phyloP scores from a whole-genome alignment of 257 asterid species.

The Rubia yunnanensis region DNA sequence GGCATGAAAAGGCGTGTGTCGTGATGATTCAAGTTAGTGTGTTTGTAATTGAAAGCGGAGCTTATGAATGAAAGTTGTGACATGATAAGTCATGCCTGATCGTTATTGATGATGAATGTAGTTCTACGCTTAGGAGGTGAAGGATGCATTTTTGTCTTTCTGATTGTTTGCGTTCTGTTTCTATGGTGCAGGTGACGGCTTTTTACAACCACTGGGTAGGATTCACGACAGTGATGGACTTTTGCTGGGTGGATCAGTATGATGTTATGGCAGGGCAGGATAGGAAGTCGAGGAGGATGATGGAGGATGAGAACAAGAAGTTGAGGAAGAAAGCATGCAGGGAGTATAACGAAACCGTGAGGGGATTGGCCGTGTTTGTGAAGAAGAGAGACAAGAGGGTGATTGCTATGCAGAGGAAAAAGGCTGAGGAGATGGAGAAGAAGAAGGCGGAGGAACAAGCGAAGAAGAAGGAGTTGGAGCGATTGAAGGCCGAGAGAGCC shows the following conservation, averaged over 20 bases:
- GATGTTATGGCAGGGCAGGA: slow-evolving; percentile 75
- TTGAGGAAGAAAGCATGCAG: slow-evolving; percentile 73
- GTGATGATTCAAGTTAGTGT: no score
- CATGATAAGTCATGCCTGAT: no score
- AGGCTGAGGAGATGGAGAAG: slow-evolving; percentile 75
- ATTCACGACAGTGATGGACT: slow-evolving; percentile 64
- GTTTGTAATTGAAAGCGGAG: no score
- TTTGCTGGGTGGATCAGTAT: slow-evolving; percentile 84
- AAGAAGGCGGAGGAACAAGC: slow-evolving; percentile 64
- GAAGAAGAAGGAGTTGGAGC: slow-evolving; percentile 74
- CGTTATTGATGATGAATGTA: no score
- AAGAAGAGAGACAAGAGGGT: slow-evolving; percentile 95
- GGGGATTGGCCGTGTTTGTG: slow-evolving; percentile 82
- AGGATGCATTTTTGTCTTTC: not conserved
- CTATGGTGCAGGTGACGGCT: slow-evolving; percentile 73
- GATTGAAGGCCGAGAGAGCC: slow-evolving; percentile 73
- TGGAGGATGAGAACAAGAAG: slow-evolving; percentile 95
- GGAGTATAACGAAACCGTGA: slow-evolving; percentile 86
- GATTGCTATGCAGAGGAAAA: slow-evolving; percentile 83
- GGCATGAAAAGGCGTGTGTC: no score
- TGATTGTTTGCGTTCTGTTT: not conserved
- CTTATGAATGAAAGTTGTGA: no score
- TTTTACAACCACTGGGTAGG: slow-evolving; percentile 86
- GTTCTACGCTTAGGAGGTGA: not conserved
- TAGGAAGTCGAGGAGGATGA: slow-evolving; percentile 74